Evolutionary conservation across 768 basidiomycete genomes (phyloP).

Genomic region (Thelephora aurantiotincta): DNA sequence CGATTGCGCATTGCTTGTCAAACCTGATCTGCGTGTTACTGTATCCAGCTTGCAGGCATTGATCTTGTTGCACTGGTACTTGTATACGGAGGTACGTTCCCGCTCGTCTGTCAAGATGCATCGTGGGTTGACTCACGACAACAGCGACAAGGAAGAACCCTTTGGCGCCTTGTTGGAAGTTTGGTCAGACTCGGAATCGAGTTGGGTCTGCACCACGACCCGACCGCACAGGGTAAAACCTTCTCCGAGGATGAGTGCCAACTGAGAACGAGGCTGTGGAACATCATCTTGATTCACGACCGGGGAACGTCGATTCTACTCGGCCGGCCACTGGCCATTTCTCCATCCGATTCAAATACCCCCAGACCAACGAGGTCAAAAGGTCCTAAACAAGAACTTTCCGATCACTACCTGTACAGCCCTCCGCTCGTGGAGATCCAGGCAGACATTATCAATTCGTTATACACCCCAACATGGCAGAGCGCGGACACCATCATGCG

Average conservation of each 20-base stretch:
- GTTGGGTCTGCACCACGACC: constrained; percentile 79
- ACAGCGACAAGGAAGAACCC: constrained; percentile 77
- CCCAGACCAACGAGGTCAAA: constrained; percentile 46
- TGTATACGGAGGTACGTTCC: constrained; percentile 65
- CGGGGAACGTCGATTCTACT: constrained; percentile 80
- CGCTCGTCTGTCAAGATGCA: not conserved
- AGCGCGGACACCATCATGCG: constrained; percentile 57
- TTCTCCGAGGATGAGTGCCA: constrained; percentile 72
- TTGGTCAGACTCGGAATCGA: constrained; percentile 74
- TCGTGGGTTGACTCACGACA: constrained; percentile 5
- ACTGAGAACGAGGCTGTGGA: constrained; percentile 73
- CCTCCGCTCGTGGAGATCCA: constrained; percentile 72
- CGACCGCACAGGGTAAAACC: constrained; percentile 41
- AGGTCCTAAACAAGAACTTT: constrained; percentile 35
- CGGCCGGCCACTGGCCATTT: constrained; percentile 71
- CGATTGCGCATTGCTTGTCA: constrained; percentile 60
- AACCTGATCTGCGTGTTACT: constrained; percentile 74
- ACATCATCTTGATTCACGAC: constrained; percentile 74
- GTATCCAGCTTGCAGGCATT: constrained; percentile 74
- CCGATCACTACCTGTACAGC: constrained; percentile 69
- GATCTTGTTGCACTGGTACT: constrained; percentile 77
- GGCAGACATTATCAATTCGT: constrained; percentile 78
- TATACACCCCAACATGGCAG: constrained; percentile 67
- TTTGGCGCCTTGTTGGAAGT: constrained; percentile 81
- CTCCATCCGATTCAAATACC: constrained; percentile 74